A percentile compares a stretch with the other conserved stretches of the same genome.
Conservation (phyloP, 1,139 yeast genomes). For the Candida tropicalis region DNA sequence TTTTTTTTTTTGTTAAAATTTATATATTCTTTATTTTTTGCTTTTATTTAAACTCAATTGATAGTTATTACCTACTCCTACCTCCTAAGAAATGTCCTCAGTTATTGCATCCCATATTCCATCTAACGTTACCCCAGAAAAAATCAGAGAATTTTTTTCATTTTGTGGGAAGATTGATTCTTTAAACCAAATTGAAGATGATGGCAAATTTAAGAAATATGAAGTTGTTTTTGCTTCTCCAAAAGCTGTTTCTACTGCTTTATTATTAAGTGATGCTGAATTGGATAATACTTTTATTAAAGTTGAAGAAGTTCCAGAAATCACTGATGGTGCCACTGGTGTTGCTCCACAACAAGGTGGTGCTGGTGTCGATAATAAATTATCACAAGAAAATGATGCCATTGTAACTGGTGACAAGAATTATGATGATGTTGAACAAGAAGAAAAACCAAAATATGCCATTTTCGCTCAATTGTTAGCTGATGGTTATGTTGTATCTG, state of each 20-base stretch:
- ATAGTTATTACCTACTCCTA: conserved; percentile 13
- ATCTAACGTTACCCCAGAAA: conserved; percentile 50
- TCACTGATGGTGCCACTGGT: conserved; percentile 16
- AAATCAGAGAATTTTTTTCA: conserved; percentile 69
- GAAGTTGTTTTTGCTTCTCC: conserved; percentile 57
- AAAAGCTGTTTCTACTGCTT: conserved; percentile 73
- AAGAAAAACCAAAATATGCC: conserved; percentile 75
- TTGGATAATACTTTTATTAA: conserved; percentile 58
- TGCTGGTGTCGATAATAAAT: conserved; percentile 14
- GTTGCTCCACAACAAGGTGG: conserved; percentile 9
- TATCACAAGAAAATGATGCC: conserved; percentile 19
- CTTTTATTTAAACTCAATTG: background rate
- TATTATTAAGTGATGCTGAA: conserved; percentile 73
- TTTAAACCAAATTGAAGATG: conserved; percentile 12
- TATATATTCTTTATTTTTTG: background rate
- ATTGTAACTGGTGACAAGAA: conserved; percentile 28
- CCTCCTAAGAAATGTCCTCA: no score
- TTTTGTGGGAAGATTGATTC: conserved; percentile 69
- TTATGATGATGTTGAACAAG: conserved; percentile 64
- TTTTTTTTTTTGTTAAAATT: no score
- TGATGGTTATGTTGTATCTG: conserved; percentile 70
- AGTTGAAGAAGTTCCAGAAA: conserved; percentile 42
- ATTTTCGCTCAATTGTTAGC: conserved; percentile 77
- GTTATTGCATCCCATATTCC: conserved; percentile 67
- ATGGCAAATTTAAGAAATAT: conserved; percentile 36